Percentiles rank a stretch among this genome's conserved stretches.
These are phyloP conservation scores for Colletotrichum abscissum DNA, from an alignment of 2,329 filamentous ascomycete species.

Conservation along the genomic window DNA sequence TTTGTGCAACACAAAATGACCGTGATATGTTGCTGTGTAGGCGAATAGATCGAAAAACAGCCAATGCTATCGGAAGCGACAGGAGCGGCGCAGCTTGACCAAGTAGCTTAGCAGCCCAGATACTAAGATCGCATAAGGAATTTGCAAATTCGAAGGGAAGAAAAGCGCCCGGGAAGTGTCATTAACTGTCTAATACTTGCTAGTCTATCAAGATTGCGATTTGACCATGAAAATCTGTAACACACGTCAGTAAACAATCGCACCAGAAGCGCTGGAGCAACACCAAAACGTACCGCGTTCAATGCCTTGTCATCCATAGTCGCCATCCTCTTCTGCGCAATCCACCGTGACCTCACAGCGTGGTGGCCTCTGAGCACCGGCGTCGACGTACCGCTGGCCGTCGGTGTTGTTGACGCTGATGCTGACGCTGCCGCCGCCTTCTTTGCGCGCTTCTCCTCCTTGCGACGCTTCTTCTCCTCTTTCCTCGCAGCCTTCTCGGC, in stretches of 20 bases:
- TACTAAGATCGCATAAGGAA: background rate
- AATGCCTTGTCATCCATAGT: constrained; percentile 84
- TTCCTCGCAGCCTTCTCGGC: constrained; percentile 61
- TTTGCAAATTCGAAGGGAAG: background rate
- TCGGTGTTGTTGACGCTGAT: constrained; percentile 47
- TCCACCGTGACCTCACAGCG: constrained; percentile 82
- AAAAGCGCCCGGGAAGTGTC: background rate
- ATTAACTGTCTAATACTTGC: background rate
- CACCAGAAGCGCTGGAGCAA: background rate
- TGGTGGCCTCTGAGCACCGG: constrained; percentile 69
- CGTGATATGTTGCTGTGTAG: background rate
- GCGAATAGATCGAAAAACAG: too few relatives aligned
- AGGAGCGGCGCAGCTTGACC: background rate
- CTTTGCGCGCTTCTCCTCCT: constrained; percentile 54
- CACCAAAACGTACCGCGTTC: constrained; percentile 75
- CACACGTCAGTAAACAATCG: constrained; percentile 36
- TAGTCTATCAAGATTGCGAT: constrained; percentile 32
- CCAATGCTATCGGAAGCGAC: too few relatives aligned
- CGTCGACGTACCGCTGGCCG: constrained; percentile 57
- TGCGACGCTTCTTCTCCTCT: constrained; percentile 58
- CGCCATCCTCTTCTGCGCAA: constrained; percentile 88
- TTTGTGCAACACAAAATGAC: background rate
- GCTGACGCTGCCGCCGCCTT: constrained; percentile 42
- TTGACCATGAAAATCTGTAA: constrained; percentile 78
- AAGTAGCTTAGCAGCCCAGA: background rate